Evolutionary conservation across 2,329 filamentous ascomycete genomes (phyloP).

Genomic region (Phoma herbarum): DNA sequence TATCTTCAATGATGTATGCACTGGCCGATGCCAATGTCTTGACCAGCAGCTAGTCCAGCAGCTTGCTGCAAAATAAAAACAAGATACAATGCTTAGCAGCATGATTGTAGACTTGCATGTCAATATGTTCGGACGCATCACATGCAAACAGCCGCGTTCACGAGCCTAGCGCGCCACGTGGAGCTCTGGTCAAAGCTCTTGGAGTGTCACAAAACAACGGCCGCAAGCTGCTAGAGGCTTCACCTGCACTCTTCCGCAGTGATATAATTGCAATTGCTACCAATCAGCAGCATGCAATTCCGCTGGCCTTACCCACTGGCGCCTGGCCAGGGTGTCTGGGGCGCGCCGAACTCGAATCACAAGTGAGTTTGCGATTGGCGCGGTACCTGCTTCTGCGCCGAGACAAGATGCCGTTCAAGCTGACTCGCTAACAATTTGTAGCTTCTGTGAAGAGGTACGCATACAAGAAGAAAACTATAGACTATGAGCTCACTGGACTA

Average conservation of each 20-base stretch:
- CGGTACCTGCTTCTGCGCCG: conserved; percentile 18
- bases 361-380: conserved; percentile 37
- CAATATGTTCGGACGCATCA: background rate
- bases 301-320: conserved; percentile 38
- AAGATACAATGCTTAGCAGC: background rate
- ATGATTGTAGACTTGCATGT: background rate
- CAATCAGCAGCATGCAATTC: conserved; percentile 31
- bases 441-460: conserved; percentile 49
- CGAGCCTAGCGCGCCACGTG: conserved; percentile 27
- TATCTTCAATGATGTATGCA: too few relatives aligned
- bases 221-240: background rate
- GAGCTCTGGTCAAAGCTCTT: conserved; percentile 23
- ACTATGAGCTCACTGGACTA: conserved; percentile 35
- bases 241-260: conserved; percentile 1
- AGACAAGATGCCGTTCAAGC: conserved; percentile 3
- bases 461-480: background rate
- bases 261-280: background rate
- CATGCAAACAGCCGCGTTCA: background rate
- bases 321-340: conserved; percentile 36
- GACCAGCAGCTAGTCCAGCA: background rate
- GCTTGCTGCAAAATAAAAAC: background rate
- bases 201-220: conserved; percentile 13
- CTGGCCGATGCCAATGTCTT: background rate
- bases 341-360: conserved; percentile 43
- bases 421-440: conserved; percentile 28